These are phyloP conservation scores for Wickerhamia fluorescens DNA, from an alignment of 805 yeast species.

Conservation along the genomic window DNA sequence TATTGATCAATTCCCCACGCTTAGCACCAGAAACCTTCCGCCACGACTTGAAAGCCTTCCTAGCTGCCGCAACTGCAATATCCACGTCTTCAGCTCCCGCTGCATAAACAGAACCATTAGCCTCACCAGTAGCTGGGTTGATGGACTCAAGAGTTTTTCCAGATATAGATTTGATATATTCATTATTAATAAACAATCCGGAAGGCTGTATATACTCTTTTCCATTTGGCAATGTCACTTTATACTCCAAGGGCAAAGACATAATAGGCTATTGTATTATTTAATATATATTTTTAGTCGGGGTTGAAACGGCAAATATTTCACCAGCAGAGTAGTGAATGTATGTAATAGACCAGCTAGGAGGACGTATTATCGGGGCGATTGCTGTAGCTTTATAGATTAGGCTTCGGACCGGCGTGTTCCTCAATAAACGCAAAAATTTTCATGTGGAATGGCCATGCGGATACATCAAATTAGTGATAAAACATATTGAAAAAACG, in stretches of 20 bases:
- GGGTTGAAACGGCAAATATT: too few species aligned
- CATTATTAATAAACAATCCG: constrained; percentile 57
- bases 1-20: constrained; percentile 29
- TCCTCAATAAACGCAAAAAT: too few species aligned
- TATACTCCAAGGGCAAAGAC: constrained; percentile 32
- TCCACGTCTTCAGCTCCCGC: constrained; percentile 39
- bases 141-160: constrained; percentile 35
- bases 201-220: constrained; percentile 45
- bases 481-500: too few species aligned
- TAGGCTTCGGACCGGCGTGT: too few species aligned
- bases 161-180: constrained; percentile 34
- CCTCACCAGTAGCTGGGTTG: constrained; percentile 38
- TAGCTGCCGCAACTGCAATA: constrained; percentile 33
- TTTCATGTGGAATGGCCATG: too few species aligned
- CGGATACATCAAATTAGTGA: too few species aligned
- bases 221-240: constrained; percentile 45
- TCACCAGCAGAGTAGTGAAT: too few species aligned
- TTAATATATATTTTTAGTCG: neutral
- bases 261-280: constrained; percentile 9
- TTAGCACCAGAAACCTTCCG: constrained; percentile 38
- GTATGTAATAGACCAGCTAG: too few species aligned
- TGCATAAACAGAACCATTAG: constrained; percentile 34
- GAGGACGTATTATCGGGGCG: too few species aligned
- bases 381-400: too few species aligned
- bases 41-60: constrained; percentile 39